Base-by-base conservation (phyloP, 116 monocot species). In the Posidonia oceanica region DNA sequence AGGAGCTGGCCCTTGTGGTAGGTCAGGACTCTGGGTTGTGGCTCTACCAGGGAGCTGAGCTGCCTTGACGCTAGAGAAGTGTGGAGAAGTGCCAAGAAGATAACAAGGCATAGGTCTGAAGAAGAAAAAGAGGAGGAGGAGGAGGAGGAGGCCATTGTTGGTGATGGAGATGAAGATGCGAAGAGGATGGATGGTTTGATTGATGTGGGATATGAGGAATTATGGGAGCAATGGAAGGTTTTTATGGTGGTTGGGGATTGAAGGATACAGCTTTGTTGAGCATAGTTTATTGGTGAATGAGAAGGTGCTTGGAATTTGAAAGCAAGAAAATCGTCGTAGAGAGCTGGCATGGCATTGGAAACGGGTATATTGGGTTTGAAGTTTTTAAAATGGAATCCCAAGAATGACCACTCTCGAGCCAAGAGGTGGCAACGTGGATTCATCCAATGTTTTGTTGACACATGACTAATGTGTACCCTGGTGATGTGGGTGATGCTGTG, bases 1-100 rank as follows among this genome's bases (percentile, higher is more conserved):
- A 86, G 80, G 15, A 89, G 81, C 37, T 75, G 59, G 40, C 89
- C 85, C n/a, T 86, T 74, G 71, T 89, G 89, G 76, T 89, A 74
- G 36, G 44, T 54, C 0, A 73, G 73, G 5, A 53, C 36, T 13
- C 53, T 36, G 11, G 73, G 52, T 29, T 64, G 64, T 14, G 39
- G 53, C 23, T 51, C 52, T 17, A 53, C 73, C 15, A 64, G 54
- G 73, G 63, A 29, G 29, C 29, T 29, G 29, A 29, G 29, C 29
- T 29, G 29, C 29, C 29, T 29, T 29, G 29, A 29, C 29, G 29
- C 29, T 29, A 29, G 29, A 29, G 29, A 29, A 29, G 29, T 29
- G 29, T 29, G 29, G 29, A 29, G 29, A 29, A 29, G 29, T 29
- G 29, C 29, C 29, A 29, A 29, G 29, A 29, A 29, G 0, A 29